Base-by-base conservation (phyloP, 1,284 basidiomycete genomes). In the Phylloporus gajari region DNA sequence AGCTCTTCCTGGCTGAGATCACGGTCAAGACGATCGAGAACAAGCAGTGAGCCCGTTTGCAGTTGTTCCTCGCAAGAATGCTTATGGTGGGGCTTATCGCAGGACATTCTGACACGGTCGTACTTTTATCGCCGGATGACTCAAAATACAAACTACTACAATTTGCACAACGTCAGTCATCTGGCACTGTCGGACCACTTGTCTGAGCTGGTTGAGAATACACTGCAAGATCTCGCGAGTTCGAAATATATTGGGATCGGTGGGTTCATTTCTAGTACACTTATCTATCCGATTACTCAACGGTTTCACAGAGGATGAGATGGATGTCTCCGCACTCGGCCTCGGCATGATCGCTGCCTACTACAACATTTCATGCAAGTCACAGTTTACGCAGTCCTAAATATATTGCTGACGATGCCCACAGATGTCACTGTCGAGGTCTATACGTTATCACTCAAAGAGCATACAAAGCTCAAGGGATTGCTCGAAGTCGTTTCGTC, bases 21-120 rank as follows among this genome's bases (percentile, higher is more conserved):
- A 97, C 97, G 21, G 96, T 98, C 44, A 97, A 97, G 86, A 99
- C 97, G 6, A 98, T 99, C 74, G 97, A 99, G 86, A 98, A 97
- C 85, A 98, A 98, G 87, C 97, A 98, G 95, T 95, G 80, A 78
- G 25, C 3, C 25, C 15, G 13, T 23, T 30, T 7, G 12, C 1
- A 23, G 59, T 67, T 1, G 15, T 44, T 65, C 21, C 23, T 48
- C 25, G 46, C 21, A 21, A 48, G 46, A 23, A 48, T 25, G 46
- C 46, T 68, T 25, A 58, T 7, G 27, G 27, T 19, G 23, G 25
- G n/a, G n/a, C 13, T 12, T 51, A 27, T 72, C 1, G 25, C 75
- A 94, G 93, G 96, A 97, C 83, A 96, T 97, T 76, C 84, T 97
- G 73, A 97, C 96, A 0, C 97, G 95, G 95, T 95, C 95, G 35